Base-by-base conservation (phyloP, 352 stramenopile genomes). In the Elongisporangium undulatum region DNA sequence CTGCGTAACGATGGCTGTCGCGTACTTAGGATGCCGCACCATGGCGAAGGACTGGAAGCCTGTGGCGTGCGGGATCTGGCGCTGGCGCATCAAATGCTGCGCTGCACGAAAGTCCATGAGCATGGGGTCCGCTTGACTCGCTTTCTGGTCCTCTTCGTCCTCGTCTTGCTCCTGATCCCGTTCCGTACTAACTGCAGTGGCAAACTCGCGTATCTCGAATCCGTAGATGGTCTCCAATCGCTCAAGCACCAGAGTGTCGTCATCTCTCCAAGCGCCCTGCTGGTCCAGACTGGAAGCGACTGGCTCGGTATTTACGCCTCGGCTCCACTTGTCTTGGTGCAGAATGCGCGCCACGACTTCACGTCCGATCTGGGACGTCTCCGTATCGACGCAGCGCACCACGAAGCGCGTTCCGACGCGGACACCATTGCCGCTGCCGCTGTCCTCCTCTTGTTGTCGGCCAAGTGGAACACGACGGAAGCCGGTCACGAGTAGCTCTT, bases 401-500 rank as follows among this genome's bases (percentile, higher is more conserved):
- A 66, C 23, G 6, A 74, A 55, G 49, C 61, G 60, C n/a, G 72
- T 41, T 15, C 29, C 29, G 29, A 41, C 29, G 5, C 29, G 29
- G 29, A 41, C 29, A 15, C 29, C 4, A 41, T 4, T 9, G 29
- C 13, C 13, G 8, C 5, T 41, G 29, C 4, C 13, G 8, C 26
- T 4, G 4, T 34, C 8, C 26, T 4, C 8, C 4, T 4, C 26
- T 34, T 34, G 4, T 34, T 34, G 26, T 10, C 9, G n/a, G 16
- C 15, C 34, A 26, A 8, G 13, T 0, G 24, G 17, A 4, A 66
- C 3, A 26, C 58, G 54, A 12, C 29, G 34, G 22, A 85, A 52
- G 2, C 53, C 60, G 19, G 58, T 52, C 19, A 85, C 71, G 12
- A 77, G 52, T 26, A 85, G 54, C 61, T 85, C 70, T 15, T 72